phyloP scores from a whole-genome alignment of 2,329 filamentous ascomycete species.

The Colletotrichum zoysiae region DNA sequence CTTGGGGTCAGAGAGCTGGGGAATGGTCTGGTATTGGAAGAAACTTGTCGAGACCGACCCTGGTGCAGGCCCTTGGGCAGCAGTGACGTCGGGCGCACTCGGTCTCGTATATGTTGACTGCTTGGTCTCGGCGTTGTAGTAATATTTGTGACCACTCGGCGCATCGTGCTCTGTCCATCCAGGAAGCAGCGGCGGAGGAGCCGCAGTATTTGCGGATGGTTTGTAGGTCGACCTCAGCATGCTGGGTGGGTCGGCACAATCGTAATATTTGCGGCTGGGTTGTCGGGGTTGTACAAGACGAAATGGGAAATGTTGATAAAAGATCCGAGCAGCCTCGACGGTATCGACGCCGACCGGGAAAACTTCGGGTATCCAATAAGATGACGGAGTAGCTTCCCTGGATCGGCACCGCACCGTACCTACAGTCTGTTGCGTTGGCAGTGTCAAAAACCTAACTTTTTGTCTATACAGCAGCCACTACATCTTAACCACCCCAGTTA shows the following conservation, averaged over 20 bases:
- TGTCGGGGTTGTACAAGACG: not conserved
- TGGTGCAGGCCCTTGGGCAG: slow-evolving; percentile 7
- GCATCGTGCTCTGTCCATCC: slow-evolving; percentile 97
- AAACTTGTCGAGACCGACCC: slow-evolving; percentile 53
- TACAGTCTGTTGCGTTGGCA: too few relatives aligned
- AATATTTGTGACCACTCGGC: slow-evolving; percentile 88
- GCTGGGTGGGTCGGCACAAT: not conserved
- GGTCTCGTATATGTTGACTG: slow-evolving; percentile 90
- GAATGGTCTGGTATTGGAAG: slow-evolving; percentile 57
- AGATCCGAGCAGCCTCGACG: not conserved
- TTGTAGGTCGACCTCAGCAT: slow-evolving; percentile 87
- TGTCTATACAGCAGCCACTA: too few relatives aligned
- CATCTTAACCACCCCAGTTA: too few relatives aligned
- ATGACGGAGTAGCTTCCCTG: slow-evolving; percentile 12
- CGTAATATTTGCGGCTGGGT: not conserved
- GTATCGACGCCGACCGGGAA: not conserved
- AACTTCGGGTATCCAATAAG: slow-evolving; percentile 20
- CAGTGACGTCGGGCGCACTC: slow-evolving; percentile 49
- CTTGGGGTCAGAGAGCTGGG: slow-evolving; percentile 65
- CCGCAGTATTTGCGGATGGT: slow-evolving; percentile 58
- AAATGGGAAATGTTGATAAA: not conserved
- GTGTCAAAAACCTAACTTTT: too few relatives aligned
- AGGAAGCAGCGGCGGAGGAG: slow-evolving; percentile 72
- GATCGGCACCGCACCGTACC: too few relatives aligned
- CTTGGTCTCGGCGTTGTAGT: slow-evolving; percentile 85